phyloP scores from a whole-genome alignment of 202 grass and related monocot genomes.

The Dendrocalamus latiflorus region DNA sequence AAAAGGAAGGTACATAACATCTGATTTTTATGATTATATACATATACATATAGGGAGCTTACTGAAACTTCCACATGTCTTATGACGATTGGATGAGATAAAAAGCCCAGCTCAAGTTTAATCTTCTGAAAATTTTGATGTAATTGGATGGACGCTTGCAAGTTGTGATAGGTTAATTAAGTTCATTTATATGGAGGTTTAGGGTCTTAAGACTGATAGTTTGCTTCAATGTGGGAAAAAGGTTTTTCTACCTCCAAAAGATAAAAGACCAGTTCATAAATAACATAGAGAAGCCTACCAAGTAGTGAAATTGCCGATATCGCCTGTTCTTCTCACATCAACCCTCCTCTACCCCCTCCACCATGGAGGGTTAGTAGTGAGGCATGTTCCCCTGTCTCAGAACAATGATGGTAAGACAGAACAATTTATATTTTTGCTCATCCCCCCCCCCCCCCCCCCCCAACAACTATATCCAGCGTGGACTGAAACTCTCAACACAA shows the following conservation, averaged over 20 bases:
- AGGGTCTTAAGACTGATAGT: not conserved
- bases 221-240: conserved; percentile 1
- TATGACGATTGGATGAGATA: not conserved
- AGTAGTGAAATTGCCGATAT: conserved; percentile 58
- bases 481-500: not conserved
- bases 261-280: conserved; percentile 43
- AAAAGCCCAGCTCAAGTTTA: not conserved
- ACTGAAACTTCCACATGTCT: not conserved
- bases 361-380: conserved; percentile 63
- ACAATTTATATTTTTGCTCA: conserved; percentile 24
- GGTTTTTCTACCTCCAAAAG: conserved; percentile 30
- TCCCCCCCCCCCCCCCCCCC: not conserved
- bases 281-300: conserved; percentile 66
- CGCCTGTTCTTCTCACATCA: conserved; percentile 71
- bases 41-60: conserved; percentile 5
- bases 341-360: conserved; percentile 63
- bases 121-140: conserved; percentile 10
- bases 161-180: not conserved
- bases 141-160: not conserved
- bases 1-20: not conserved
- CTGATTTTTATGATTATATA: conserved; percentile 7
- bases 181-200: conserved; percentile 19
- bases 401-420: conserved; percentile 72
- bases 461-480: conserved; percentile 1
- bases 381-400: conserved; percentile 76